Percentiles rank a stretch among this genome's conserved stretches.
Conservation (phyloP, 2,329 filamentous ascomycete species). For the Biscogniauxia marginata region DNA sequence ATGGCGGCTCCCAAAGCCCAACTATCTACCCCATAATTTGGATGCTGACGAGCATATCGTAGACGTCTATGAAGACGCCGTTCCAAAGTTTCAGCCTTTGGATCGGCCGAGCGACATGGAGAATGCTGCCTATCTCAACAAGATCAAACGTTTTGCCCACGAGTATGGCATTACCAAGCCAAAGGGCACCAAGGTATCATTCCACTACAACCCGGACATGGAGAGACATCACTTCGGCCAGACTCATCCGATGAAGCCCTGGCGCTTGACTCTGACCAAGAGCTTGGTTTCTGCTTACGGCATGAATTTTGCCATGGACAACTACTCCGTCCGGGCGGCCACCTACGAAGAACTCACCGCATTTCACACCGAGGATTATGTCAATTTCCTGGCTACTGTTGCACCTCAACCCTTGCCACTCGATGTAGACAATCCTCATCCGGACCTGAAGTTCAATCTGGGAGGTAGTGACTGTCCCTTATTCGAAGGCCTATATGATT, state of each 20-base stretch:
- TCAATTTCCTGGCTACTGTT: constrained; percentile 79
- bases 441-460: constrained; percentile 76
- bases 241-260: constrained; percentile 98
- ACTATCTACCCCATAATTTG: constrained; percentile 57
- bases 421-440: constrained; percentile 63
- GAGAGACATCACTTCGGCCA: constrained; percentile 97
- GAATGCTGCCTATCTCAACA: constrained; percentile 55
- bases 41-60: constrained; percentile 51
- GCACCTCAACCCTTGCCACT: constrained; percentile 62
- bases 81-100: no score
- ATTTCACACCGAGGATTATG: constrained; percentile 87
- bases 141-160: constrained; percentile 55
- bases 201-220: constrained; percentile 91
- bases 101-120: constrained; percentile 52
- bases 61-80: no score
- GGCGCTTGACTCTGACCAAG: constrained; percentile 93
- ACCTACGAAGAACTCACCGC: constrained; percentile 83
- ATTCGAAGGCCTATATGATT: constrained; percentile 93
- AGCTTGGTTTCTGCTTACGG: constrained; percentile 93
- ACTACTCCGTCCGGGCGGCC: constrained; percentile 80
- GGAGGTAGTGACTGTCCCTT: constrained; percentile 91
- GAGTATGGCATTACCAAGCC: constrained; percentile 73
- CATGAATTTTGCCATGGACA: constrained; percentile 95
- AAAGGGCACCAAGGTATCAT: constrained; percentile 87
- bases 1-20: constrained; percentile 56